Conservation (phyloP, 192 early-diverging fungal species). For the Chytriomyces confervae region DNA sequence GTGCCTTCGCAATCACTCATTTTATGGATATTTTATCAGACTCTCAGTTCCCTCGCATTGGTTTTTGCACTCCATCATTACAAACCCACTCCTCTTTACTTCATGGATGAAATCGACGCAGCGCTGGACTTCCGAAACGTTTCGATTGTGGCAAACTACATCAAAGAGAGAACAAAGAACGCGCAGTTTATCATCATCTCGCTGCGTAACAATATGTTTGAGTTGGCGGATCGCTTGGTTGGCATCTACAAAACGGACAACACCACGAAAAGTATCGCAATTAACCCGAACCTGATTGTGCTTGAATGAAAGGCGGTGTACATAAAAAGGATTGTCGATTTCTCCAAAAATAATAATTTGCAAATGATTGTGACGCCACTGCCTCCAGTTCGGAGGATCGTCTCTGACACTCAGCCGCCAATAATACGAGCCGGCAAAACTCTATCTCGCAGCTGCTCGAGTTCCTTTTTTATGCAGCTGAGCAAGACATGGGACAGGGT, state of each 20-base stretch:
- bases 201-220: constrained; percentile 99
- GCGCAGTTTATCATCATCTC: constrained; percentile 99
- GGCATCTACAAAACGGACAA: constrained; percentile 98
- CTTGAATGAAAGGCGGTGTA: constrained; percentile 15
- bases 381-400: neutral
- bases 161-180: constrained; percentile 95
- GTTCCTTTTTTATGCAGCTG: constrained; percentile 53
- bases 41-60: constrained; percentile 95
- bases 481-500: constrained; percentile 61
- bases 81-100: constrained; percentile 99
- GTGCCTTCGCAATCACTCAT: neutral
- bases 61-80: constrained; percentile 99
- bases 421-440: constrained; percentile 19
- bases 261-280: constrained; percentile 80
- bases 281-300: constrained; percentile 58
- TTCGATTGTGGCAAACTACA: constrained; percentile 98
- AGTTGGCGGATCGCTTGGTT: constrained; percentile 95
- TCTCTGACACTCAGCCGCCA: neutral
- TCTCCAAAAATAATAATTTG: neutral
- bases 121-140: constrained; percentile 99
- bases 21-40: constrained; percentile 53
- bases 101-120: constrained; percentile 99
- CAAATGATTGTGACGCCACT: neutral
- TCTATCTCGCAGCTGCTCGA: constrained; percentile 41
- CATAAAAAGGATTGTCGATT: neutral